These are phyloP conservation scores for Fagus crenata DNA, from an alignment of 306 rosid species.

Conservation along the genomic window DNA sequence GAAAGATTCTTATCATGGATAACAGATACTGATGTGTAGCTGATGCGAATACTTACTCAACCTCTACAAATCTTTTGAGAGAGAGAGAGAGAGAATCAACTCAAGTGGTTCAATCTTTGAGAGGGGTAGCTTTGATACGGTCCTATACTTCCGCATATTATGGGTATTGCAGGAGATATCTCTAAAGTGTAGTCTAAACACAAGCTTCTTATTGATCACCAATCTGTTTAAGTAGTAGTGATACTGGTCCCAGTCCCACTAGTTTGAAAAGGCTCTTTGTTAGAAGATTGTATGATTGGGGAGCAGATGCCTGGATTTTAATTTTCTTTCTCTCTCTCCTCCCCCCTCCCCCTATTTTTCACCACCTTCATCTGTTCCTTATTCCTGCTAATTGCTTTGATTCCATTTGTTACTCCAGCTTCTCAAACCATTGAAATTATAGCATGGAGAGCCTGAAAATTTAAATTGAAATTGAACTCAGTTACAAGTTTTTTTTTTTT, in stretches of 20 bases:
- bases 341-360: background rate
- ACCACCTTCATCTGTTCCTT: slow-evolving; percentile 12
- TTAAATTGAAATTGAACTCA: background rate
- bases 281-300: background rate
- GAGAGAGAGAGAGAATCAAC: too few relatives aligned
- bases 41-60: too few relatives aligned
- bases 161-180: too few relatives aligned
- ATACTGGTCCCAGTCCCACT: background rate
- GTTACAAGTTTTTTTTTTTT: background rate
- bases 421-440: background rate
- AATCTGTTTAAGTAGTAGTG: background rate
- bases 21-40: background rate
- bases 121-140: background rate
- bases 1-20: background rate
- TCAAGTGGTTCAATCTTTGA: background rate
- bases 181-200: background rate
- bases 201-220: background rate
- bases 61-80: too few relatives aligned
- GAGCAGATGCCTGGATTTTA: background rate
- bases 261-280: background rate
- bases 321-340: slow-evolving; percentile 7
- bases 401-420: background rate
- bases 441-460: background rate
- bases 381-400: background rate
- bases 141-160: background rate